phyloP scores from a whole-genome alignment of 73 alveolate species.

The Urostyla sp. region DNA sequence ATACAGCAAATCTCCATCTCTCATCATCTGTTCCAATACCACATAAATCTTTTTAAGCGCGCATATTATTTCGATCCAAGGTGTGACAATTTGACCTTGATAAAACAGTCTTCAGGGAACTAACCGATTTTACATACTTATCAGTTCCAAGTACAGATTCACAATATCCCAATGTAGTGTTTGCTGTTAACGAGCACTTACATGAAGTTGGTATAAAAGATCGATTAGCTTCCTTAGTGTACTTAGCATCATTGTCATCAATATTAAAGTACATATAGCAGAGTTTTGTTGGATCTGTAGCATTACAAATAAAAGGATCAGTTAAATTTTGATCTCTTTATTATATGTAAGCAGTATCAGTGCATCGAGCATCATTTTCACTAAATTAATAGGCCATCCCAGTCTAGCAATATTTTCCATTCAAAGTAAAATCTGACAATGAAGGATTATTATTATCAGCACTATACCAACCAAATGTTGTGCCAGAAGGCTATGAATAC shows the following conservation, averaged over 20 bases:
- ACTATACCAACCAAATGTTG: constrained; percentile 53
- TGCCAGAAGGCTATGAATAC: constrained; percentile 21
- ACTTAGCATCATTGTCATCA: background rate
- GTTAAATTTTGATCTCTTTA: constrained; percentile 7
- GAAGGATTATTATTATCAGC: background rate
- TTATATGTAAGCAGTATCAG: background rate
- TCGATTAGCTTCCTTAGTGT: constrained; percentile 4
- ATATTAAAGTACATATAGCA: constrained; percentile 40
- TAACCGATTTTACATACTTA: constrained; percentile 32
- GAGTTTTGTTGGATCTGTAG: background rate
- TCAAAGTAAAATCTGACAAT: background rate
- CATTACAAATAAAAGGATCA: constrained; percentile 46
- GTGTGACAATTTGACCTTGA: constrained; percentile 54
- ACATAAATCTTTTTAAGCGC: constrained; percentile 58
- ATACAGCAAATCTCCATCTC: constrained; percentile 50
- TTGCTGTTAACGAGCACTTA: background rate
- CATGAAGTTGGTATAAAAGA: constrained; percentile 22
- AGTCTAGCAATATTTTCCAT: constrained; percentile 49
- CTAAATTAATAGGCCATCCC: constrained; percentile 55
- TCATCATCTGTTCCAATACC: constrained; percentile 61
- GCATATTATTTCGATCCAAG: constrained; percentile 31
- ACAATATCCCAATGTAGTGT: constrained; percentile 32
- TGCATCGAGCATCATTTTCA: constrained; percentile 48
- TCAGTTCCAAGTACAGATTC: constrained; percentile 53
- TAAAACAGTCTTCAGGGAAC: background rate